Evolutionary conservation across 305 asterid species (phyloP), one percentile per base, ranked within the genome.

Genomic region (Fraxinus albicans): DNA sequence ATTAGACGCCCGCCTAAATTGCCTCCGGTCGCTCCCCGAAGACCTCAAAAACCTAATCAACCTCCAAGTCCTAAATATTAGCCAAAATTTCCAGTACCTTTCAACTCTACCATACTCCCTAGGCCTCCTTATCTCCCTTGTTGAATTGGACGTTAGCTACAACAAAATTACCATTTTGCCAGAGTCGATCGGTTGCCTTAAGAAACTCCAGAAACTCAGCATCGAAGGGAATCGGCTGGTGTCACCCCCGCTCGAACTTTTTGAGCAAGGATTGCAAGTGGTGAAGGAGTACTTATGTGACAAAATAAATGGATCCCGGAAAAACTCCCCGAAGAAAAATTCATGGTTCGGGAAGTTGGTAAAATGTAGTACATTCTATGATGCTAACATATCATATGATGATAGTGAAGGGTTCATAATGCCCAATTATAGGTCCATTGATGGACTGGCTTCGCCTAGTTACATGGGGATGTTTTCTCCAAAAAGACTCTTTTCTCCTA

Each of bases 11-110:
- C 93, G 96, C 35, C 90, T 95, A 69, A 95, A 95, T 90, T 91
- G 97, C 84, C 93, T 95, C 36, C 91, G 89, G 0, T 86, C 93
- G n/a, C 96, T 95, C 47, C 98, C 99, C 0, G 92, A 91, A 2
- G 99, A 95, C 82, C 92, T 95, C 5, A 98, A 94, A 53, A 95
- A 95, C 82, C 91, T 95, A 9, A 87, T 92, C 72, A 94, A 93
- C 84, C 98, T 95, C 15, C 77, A 93, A 75, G 82, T 87, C 89
- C 94, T 95, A 13, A 94, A 93, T 73, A 84, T 95, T 0, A 94
- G 98, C 86, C 97, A 94, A 80, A 95, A 95, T 19, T 94, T 95
- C 84, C 97, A 94, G 7, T 87, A 86, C 92, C 88, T 95, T 3
- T 42, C 87, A 1, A 50, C 86, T 8, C 89, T 94, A 3, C 99